Evolutionary conservation across 148 eudicot species (phyloP), one percentile per base, ranked within the genome.

Genomic region (Rhododendron kiyosumense): DNA sequence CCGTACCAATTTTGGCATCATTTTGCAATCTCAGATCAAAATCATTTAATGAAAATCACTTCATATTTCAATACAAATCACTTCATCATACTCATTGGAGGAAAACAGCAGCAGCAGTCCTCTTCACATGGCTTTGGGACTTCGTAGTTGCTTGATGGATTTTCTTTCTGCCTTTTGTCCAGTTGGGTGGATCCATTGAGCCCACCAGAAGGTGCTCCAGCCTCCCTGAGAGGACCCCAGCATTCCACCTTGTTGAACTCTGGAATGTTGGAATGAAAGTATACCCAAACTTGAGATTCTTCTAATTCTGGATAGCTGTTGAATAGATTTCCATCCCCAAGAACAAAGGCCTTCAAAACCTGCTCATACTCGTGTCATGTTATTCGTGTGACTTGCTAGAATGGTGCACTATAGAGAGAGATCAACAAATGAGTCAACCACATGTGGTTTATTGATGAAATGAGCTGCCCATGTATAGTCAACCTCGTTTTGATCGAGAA

Each of bases 221-320:
- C 93, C 0, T 89, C 92, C 81, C 80, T 88, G 14, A 97, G 95
- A 22, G 98, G 98, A 30, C 99, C 99, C 99, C 99, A 97, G 78
- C 99, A 94, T 85, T 94, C 96, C 45, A 93, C 93, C 88, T 91
- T 95, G 91, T 95, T 97, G 93, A 92, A 97, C 45, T 95, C 98
- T 26, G 92, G 94, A 49, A 92, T 89, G 92, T 92, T 95, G 43
- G 99, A 97, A 86, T 97, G 99, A 86, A 97, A 97, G 48, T 97
- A 94, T 0, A 95, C 99, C 99, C 96, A 95, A 34, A 97, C 99
- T 4, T 88, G 63, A 15, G 98, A 91, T 15, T 93, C 96, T 30
- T 93, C 89, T 30, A 97, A 77, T 51, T 97, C 95, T 83, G 99
- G 99, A 88, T 92, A 89, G 78, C 86, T 90, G 85, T 89, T 94